phyloP scores from a whole-genome alignment of 1,284 basidiomycete genomes.

The Neotropicomus parvogracilis region DNA sequence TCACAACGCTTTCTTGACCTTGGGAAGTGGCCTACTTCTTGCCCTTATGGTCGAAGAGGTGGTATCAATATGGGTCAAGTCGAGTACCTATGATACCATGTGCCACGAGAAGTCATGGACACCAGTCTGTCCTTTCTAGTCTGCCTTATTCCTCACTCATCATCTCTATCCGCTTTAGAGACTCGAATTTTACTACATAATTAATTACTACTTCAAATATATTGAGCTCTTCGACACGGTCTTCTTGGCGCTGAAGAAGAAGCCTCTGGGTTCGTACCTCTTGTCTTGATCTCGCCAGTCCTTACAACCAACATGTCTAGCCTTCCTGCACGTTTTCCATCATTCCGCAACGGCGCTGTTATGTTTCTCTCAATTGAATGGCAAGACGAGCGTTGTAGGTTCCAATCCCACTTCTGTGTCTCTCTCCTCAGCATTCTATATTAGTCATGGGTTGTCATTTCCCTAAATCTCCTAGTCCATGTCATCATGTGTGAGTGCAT shows the following conservation, averaged over 20 bases:
- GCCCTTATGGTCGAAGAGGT: conserved; percentile 89
- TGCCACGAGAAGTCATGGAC: conserved; percentile 84
- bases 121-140: conserved; percentile 50
- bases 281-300: not conserved
- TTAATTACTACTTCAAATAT: conserved; percentile 98
- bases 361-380: conserved; percentile 93
- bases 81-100: conserved; percentile 74
- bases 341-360: conserved; percentile 97
- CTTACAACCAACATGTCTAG: conserved; percentile 38
- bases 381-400: conserved; percentile 83
- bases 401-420: not conserved
- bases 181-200: conserved; percentile 92
- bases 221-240: conserved; percentile 93
- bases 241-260: conserved; percentile 98
- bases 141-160: conserved; percentile 5
- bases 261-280: conserved; percentile 74
- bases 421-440: conserved; percentile 5
- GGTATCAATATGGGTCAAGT: conserved; percentile 67
- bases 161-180: conserved; percentile 42
- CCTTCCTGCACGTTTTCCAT: conserved; percentile 98
- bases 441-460: conserved; percentile 95
- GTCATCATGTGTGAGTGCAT: conserved; percentile 90
- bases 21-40: conserved; percentile 80
- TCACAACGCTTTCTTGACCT: conserved; percentile 87
- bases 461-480: conserved; percentile 91